Evolutionary conservation across 2,329 filamentous ascomycete genomes (phyloP).

Genomic region (Talaromyces atroroseus): DNA sequence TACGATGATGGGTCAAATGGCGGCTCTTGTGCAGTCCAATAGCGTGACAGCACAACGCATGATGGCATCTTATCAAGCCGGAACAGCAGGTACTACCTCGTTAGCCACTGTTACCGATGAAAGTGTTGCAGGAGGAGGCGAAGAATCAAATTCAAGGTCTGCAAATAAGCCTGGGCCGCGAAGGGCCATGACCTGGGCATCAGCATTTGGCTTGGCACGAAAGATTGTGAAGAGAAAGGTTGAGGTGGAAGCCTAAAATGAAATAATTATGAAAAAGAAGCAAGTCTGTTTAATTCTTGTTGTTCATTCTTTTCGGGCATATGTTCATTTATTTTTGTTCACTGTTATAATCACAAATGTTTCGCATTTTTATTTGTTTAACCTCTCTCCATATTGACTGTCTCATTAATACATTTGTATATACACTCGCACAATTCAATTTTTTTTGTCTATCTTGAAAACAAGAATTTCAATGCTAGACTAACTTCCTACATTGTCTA

Average conservation of each 20-base stretch:
- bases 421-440: neutral
- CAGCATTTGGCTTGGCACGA: conserved; percentile 10
- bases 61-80: conserved; percentile 9
- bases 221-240: conserved; percentile 14
- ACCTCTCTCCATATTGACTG: neutral
- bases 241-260: conserved; percentile 3
- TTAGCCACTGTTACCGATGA: neutral
- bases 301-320: neutral
- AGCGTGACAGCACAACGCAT: conserved; percentile 6
- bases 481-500: no score
- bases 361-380: neutral
- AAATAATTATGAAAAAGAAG: neutral
- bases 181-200: conserved; percentile 12
- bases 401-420: neutral
- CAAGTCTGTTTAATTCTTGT: neutral
- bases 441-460: neutral
- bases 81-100: neutral
- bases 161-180: conserved; percentile 1
- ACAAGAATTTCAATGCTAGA: no score
- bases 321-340: neutral
- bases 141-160: neutral
- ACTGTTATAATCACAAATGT: neutral
- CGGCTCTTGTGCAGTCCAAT: conserved; percentile 23
- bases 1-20: conserved; percentile 39
- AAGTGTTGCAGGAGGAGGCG: neutral